Base-by-base conservation (phyloP, 1,139 yeast species). In the Kurtzmaniella quercitrusa region DNA sequence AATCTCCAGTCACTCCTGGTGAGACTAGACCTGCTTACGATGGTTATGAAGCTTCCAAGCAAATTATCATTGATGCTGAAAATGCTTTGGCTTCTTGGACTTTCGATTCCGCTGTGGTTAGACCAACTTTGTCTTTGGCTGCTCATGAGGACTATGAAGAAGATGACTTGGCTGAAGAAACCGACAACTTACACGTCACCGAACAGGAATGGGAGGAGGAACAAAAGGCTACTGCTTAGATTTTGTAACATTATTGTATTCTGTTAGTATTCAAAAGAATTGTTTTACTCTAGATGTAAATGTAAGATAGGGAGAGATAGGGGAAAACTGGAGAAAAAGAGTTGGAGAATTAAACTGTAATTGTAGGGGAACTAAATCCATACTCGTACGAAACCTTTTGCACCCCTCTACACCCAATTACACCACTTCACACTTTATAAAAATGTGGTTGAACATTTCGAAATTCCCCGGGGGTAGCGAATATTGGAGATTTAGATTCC, bases 1-100 rank as follows among this genome's bases (percentile, higher is more conserved):
- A 85, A 62, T 71, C 87, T 50, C 88, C 94, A 50, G 93, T 86
- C 45, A 85, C 94, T 52, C 95, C 95, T 46, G 95, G 95, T 71
- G 95, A 87, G 70, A 82, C 90, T 48, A 83, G 93, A 81, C 85
- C 90, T 42, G 85, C 90, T 46, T 85, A 85, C 66, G 94, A 85
- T 59, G 94, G 94, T 54, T 85, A 85, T 63, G 93, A 85, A 66
- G 91, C 93, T 45, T 82, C 91, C 44, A 85, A 85, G 71, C 94
- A 85, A 70, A 85, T 85, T 66, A 85, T 85, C 59, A 81, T 85
- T 61, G 94, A 85, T 61, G 88, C 90, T 56, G 94, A 85, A 72
- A 82, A 82, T 52, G 90, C 94, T 46, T 75, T 85, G 59, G 90
- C 86, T 52, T 75, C 85, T 31, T 85, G 94, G 94, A 85, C 94